Base-by-base conservation (phyloP, 345 rosid species). In the Eucalyptus pauciflora region DNA sequence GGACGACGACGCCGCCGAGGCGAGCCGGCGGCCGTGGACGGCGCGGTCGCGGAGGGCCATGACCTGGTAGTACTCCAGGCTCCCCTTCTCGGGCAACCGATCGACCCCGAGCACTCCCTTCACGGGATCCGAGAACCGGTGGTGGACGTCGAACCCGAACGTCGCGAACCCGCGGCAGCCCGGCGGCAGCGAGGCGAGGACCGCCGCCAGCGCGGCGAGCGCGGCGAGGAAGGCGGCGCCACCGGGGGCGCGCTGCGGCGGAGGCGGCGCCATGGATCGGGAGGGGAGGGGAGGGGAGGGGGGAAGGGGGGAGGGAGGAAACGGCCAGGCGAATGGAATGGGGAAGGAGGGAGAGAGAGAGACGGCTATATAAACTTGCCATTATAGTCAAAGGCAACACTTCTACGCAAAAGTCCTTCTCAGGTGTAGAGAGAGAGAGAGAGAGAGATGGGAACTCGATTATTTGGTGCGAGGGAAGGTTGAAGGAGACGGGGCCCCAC, bases 111-210 rank as follows among this genome's bases (percentile, higher is more conserved):
- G 90, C 88, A 95, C 90, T 31, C 94, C 95, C 85, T 92, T 93
- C 25, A 97, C 95, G 49, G 95, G 94, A 93, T 98, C 99, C 31
- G 99, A 97, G 90, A 90, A 98, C 60, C 97, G 94, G 91, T 98
- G 97, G 88, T 95, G 98, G 87, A 98, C 89, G 64, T 93, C 94
- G 71, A 95, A 97, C 62, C 96, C 99, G 90, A 94, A 95, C 20
- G 94, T 96, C 43, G 94, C 94, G 71, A 86, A 50, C 92, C 95
- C 17, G 90, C 54, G 58, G 93, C 89, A 41, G 93, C 87, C 85
- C 85, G 48, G 85, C 15, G 48, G 46, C 48, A 20, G 27, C 15
- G 48, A 76, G 48, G 85, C 48, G 16, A 76, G 29, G 14, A 22
- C 85, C 85, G 41, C 48, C 48, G 29, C 85, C 85, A 76, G 48